Base-by-base conservation (phyloP, 306 rosid genomes). In the Glycine soja region DNA sequence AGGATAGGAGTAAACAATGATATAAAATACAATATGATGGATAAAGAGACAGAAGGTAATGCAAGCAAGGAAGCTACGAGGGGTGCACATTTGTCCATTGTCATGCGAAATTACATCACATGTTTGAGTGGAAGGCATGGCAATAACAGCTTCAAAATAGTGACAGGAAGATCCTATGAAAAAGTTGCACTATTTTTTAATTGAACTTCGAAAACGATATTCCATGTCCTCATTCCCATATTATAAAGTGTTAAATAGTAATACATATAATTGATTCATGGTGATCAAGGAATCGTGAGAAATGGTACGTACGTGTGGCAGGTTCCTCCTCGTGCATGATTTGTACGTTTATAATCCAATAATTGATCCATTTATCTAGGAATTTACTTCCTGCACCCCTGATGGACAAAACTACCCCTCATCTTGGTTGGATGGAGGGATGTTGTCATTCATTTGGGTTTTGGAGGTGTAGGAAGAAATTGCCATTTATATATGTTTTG, bases 121-220 rank as follows among this genome's bases (percentile, higher is more conserved):
- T 54, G 69, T 80, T 62, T 84, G 82, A 67, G 85, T 66, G 77
- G 82, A 82, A 8, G 53, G 43, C 77, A 62, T 67, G 50, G 47
- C 61, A 51, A 72, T 57, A 24, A 24, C 70, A 71, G 66, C 61
- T 32, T 42, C 30, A 12, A 79, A 73, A 84, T 67, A 68, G 62
- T 78, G 87, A 83, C 78, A 81, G 30, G 53, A 56, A 71, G 59
- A 70, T 77, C 81, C 82, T 4, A 76, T n/a, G 76, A 81, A 57
- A 66, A 63, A 82, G 82, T 76, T 82, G 76, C 68, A n/a, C n/a
- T 62, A 19, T 66, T 73, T 75, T 47, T 69, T 14, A 62, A 70
- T 70, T 72, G 38, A 74, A 36, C 59, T 40, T 43, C 14, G 87
- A 89, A 85, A 81, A 81, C 73, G 84, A 89, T 74, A 61, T 85